A percentile compares a stretch with the other conserved stretches of the same genome.
These are phyloP conservation scores for Sungouiella thailandica DNA, from an alignment of 805 yeast genomes.

Conservation along the genomic window DNA sequence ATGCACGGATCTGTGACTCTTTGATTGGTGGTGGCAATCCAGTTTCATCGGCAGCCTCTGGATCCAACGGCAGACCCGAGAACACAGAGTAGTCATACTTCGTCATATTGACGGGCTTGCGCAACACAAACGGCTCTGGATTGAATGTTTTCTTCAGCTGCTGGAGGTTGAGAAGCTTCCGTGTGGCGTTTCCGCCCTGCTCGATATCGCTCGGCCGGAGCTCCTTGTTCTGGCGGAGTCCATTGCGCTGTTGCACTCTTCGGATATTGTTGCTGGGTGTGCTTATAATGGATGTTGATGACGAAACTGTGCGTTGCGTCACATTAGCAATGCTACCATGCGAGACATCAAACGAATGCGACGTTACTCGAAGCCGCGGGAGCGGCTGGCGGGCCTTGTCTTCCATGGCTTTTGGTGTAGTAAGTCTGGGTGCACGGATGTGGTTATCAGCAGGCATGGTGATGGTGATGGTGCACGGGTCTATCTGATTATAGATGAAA, in stretches of 20 bases:
- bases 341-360: constrained; percentile 10
- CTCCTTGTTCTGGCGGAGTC: constrained; percentile 7
- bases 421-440: too few relatives aligned
- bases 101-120: constrained; percentile 28
- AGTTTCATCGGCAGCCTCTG: background rate
- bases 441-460: too few relatives aligned
- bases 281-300: constrained; percentile 35
- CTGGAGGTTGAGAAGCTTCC: constrained; percentile 34
- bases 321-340: constrained; percentile 8
- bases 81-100: constrained; percentile 36
- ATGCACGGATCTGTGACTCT: constrained; percentile 39
- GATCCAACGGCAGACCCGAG: constrained; percentile 8
- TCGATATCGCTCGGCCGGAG: constrained; percentile 4
- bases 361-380: constrained; percentile 13
- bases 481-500: too few relatives aligned
- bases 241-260: constrained; percentile 21
- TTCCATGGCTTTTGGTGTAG: constrained; percentile 8
- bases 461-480: too few relatives aligned
- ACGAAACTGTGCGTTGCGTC: constrained; percentile 31
- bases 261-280: constrained; percentile 40
- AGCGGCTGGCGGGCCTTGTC: constrained; percentile 8
- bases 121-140: constrained; percentile 22
- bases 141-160: constrained; percentile 27
- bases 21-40: constrained; percentile 30
- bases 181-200: constrained; percentile 21